Base-by-base conservation (phyloP, 345 rosid genomes). In the Hypericum androsaemum region DNA sequence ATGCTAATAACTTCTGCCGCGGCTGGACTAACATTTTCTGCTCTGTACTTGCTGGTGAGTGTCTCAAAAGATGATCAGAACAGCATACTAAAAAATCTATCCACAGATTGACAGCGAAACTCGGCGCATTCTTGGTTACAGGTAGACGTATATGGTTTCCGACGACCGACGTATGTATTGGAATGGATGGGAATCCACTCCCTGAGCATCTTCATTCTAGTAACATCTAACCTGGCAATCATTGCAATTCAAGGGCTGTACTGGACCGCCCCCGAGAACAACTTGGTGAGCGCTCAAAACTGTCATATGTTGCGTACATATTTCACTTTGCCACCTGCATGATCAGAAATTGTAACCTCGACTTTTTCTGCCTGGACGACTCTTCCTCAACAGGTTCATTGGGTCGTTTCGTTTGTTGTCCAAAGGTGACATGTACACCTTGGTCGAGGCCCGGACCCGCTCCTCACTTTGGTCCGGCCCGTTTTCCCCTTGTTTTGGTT, bases 171-270 rank as follows among this genome's bases (percentile, higher is more conserved):
- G 35, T 56, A 15, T 28, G 35, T 53, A 1, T 52, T 75, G 67
- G 77, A 65, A 53, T 75, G 77, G 80, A 71, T 71, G 72, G 80
- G 80, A 58, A 65, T 39, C 53, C 80, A 75, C 62, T 66, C 80
- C 8, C 65, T 75, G 59, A 36, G 51, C 16, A 68, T 75, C 52
- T 75, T 75, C 43, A 40, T 75, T 10, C 49, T 75, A 5, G 47
- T 75, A 53, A 52, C 59, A 47, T 71, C 80, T 7, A 75, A 75
- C 57, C 28, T 71, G 14, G 72, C 56, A 12, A 52, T 75, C 32
- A 63, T 68, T 32, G 64, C 59, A 16, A 52, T 68, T 43, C 77
- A 68, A 47, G 80, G 80, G 44, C 68, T 75, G 57, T 75, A 71
- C 58, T 68, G 67, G 70, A 50, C 37, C 38, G 28, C 43, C 10